Evolutionary conservation across 129 eudicot species (phyloP).

Genomic region (Calendula officinalis): DNA sequence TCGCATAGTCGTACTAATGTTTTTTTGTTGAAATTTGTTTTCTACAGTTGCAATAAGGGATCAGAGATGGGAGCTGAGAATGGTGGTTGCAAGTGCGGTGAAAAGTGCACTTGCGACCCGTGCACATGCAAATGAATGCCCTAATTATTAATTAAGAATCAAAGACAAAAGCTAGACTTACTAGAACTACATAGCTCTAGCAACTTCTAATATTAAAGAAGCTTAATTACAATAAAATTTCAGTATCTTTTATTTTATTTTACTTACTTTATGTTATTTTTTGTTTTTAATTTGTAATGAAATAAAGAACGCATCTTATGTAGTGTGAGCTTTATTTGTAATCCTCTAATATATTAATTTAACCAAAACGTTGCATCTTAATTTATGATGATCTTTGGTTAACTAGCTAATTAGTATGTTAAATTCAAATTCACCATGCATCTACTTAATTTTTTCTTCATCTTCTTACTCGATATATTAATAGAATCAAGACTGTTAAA

Average conservation of each 20-base stretch:
- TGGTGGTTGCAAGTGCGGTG: conserved; percentile 77
- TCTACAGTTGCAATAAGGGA: conserved; percentile 31
- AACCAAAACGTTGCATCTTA: too few relatives aligned
- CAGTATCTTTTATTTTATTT: neutral
- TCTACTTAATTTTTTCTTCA: too few relatives aligned
- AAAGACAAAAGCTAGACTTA: conserved; percentile 1
- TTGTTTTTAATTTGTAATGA: neutral
- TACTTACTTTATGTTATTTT: neutral
- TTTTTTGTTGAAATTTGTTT: neutral
- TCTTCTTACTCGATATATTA: too few relatives aligned
- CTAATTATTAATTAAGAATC: neutral
- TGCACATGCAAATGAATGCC: conserved; percentile 73
- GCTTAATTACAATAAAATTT: conserved; percentile 3
- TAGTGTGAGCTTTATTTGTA: too few relatives aligned
- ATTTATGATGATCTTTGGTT: too few relatives aligned
- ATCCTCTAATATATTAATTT: too few relatives aligned
- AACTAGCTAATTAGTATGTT: too few relatives aligned
- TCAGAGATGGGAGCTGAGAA: conserved; percentile 38
- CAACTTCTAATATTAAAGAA: conserved; percentile 4
- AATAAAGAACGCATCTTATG: too few relatives aligned
- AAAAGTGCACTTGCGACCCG: conserved; percentile 68
- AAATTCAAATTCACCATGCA: too few relatives aligned
- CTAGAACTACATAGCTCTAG: neutral
- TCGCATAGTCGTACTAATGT: too few relatives aligned
- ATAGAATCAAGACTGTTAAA: too few relatives aligned